Base-by-base conservation (phyloP, 164 flowering plant species). In the Dillenia turbinata region DNA sequence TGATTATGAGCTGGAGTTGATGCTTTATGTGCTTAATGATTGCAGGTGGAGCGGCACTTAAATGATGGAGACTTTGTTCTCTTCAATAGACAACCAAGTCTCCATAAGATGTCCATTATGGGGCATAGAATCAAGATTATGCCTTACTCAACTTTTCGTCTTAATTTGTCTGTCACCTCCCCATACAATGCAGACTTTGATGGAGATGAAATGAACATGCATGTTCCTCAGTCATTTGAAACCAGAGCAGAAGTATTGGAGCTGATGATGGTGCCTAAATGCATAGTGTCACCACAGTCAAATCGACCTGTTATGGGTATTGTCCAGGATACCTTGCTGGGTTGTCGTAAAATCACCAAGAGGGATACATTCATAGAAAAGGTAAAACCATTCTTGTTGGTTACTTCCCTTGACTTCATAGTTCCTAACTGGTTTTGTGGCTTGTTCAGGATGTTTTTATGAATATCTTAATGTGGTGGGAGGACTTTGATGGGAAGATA, bases 191-290 rank as follows among this genome's bases (percentile, higher is more conserved):
- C 99, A 75, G 99, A 95, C 84, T 92, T 95, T 80, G 99, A 95
- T 80, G 99, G 99, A 17, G 99, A 95, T 77, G 99, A 95, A 73
- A 95, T 95, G 99, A 95, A 95, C 66, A 95, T 92, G 97, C 99
- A 95, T 67, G 99, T 95, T 61, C 99, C 99, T 55, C 99, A 95
- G 75, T 95, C 99, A 53, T 95, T 92, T 87, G 99, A 92, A 73
- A 92, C 99, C 16, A 87, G 99, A 71, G 99, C 99, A 44, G 99
- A 95, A 70, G 97, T 92, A 14, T 71, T 92, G 77, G 99, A 95
- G 75, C 83, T 95, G 53, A 95, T 95, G 97, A 89, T 95, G 99
- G 99, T 95, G 13, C 99, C 99, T 12, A 95, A 95, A 63, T 95
- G 99, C 78, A 90, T 95, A 63, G 99, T 95, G 7, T 92, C 99